Percentiles rank a stretch among this genome's conserved stretches.
Conservation (phyloP, 345 rosid genomes). For the Adansonia digitata region DNA sequence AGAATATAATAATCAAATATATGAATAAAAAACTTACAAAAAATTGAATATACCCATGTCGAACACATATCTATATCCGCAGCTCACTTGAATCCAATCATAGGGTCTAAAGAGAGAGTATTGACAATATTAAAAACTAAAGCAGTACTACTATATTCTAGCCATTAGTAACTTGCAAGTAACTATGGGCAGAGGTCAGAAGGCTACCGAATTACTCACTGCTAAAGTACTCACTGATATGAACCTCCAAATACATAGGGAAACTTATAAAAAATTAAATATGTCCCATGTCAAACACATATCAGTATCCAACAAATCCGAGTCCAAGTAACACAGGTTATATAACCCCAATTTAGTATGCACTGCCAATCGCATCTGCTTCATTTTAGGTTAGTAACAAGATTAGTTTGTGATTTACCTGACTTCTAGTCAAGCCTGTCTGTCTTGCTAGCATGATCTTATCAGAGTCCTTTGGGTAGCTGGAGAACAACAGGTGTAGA, state of each 20-base stretch:
- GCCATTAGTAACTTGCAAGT: not conserved
- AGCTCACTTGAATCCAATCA: too few species aligned
- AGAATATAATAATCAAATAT: too few species aligned
- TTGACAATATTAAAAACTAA: not conserved
- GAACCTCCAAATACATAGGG: too few species aligned
- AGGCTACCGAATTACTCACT: not conserved
- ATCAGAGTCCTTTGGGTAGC: conserved; percentile 97
- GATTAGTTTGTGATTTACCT: conserved; percentile 42
- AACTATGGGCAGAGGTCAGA: not conserved
- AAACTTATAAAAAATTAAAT: too few species aligned
- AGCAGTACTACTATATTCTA: not conserved
- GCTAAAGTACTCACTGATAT: too few species aligned
- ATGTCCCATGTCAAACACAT: too few species aligned
- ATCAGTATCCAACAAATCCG: too few species aligned
- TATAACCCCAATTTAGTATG: not conserved
- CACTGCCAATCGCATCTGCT: not conserved
- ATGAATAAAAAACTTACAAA: too few species aligned
- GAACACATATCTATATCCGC: too few species aligned
- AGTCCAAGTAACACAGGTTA: not conserved
- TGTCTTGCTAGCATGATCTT: conserved; percentile 96
- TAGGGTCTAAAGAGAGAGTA: not conserved
- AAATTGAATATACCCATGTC: too few species aligned
- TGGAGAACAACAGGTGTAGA: conserved; percentile 17
- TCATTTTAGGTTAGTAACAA: not conserved
- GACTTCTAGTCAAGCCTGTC: conserved; percentile 94